Conservation (phyloP, 345 rosid species). For the Dipteronia dyeriana region DNA sequence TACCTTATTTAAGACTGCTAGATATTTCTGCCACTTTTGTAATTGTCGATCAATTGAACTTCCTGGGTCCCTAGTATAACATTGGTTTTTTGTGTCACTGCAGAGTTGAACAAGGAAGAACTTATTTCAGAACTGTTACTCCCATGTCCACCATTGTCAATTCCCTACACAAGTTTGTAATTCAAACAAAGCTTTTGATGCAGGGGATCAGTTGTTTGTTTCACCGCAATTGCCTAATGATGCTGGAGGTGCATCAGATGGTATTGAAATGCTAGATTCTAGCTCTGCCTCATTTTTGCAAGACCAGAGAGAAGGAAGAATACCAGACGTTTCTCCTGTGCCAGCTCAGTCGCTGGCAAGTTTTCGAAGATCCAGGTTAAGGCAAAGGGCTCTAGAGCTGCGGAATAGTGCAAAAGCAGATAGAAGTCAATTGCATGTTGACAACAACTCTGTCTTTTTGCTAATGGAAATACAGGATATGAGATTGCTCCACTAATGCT, state of each 20-base stretch:
- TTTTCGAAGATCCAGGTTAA: slow-evolving; percentile 71
- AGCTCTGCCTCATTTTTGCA: slow-evolving; percentile 38
- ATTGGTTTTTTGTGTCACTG: slow-evolving; percentile 5
- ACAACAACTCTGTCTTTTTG: slow-evolving; percentile 28
- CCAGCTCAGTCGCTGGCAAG: slow-evolving; percentile 50
- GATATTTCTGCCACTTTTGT: background rate
- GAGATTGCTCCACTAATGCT: too few relatives aligned
- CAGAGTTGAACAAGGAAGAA: slow-evolving; percentile 79
- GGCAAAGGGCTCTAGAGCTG: slow-evolving; percentile 70
- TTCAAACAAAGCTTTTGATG: slow-evolving; percentile 28
- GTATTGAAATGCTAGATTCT: slow-evolving; percentile 37
- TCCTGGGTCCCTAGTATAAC: background rate
- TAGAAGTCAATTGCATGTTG: slow-evolving; percentile 33
- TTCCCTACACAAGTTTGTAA: slow-evolving; percentile 27
- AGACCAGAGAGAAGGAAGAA: slow-evolving; percentile 35
- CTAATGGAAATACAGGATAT: slow-evolving; percentile 22
- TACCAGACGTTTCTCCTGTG: slow-evolving; percentile 34
- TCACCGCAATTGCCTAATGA: slow-evolving; percentile 26
- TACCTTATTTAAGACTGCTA: background rate
- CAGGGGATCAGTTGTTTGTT: slow-evolving; percentile 34
- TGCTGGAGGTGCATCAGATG: slow-evolving; percentile 34
- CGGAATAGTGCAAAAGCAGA: slow-evolving; percentile 62
- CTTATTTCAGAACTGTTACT: slow-evolving; percentile 63
- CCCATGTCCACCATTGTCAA: slow-evolving; percentile 42
- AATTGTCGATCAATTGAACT: background rate